Evolutionary conservation across 805 yeast genomes (phyloP), one percentile per base, ranked within the genome.

Genomic region (Hanseniaspora clermontiae): DNA sequence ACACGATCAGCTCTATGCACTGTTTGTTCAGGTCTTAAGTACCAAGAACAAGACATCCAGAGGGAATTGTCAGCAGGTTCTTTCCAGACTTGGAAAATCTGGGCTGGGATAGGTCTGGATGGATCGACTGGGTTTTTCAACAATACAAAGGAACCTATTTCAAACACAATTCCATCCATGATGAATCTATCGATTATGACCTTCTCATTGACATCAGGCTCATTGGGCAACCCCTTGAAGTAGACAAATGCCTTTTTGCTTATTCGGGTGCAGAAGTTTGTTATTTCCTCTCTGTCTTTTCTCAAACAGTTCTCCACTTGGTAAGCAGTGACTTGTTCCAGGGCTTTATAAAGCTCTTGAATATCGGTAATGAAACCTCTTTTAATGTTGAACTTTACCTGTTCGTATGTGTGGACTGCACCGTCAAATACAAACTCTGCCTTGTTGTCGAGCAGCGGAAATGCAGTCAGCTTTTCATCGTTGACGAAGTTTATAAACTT

Each of bases 11-110:
- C 84, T 63, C 95, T 79, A 69, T 93, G 98, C 47, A 93, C 95
- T 0, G 98, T 93, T 75, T 95, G 97, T 68, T 93, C 97, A 0
- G 98, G 96, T 62, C 97, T 81, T 65, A 87, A 84, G 70, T 91
- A 93, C 98, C 97, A 93, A 73, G 97, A 93, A 42, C 87, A 95
- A 67, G 93, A 91, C 65, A 90, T 78, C 81, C 90, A 90, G 59
- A 83, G 79, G 63, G 83, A 82, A 56, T 90, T 95, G 61, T 89
- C 95, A 19, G 75, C 73, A 6, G 77, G 73, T n/a, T 80, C 76
- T 59, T 83, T 80, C 98, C 98, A 93, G 59, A 93, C 78, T 64
- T 96, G 78, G 72, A 91, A 93, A 32, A 93, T 79, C 70, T 93
- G 98, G 15, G 95, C 96, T 38, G 89, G 87, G 20, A 90, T 90